Conservation (phyloP, 2,329 filamentous ascomycete genomes). For the Botrytis hyacinthi region DNA sequence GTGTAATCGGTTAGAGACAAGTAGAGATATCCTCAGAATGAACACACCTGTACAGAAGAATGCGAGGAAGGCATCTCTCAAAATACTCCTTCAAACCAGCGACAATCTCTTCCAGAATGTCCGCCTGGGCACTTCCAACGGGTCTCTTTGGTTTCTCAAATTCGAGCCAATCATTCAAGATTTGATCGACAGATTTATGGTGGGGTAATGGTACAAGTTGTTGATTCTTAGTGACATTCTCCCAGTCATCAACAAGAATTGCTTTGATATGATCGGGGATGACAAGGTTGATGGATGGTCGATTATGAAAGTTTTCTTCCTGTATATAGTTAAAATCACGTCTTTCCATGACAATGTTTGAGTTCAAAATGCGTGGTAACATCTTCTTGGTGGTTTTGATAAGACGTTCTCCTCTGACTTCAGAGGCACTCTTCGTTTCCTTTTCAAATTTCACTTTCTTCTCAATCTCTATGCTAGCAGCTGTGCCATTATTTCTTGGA, state of each 20-base stretch:
- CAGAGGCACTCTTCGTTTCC: background rate
- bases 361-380: constrained; percentile 4
- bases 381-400: constrained; percentile 16
- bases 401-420: constrained; percentile 15
- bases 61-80: constrained; percentile 81
- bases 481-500: background rate
- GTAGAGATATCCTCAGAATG: background rate
- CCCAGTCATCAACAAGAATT: constrained; percentile 95
- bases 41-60: constrained; percentile 74
- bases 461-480: background rate
- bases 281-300: constrained; percentile 80
- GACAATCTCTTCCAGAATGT: constrained; percentile 87
- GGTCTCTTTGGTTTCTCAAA: constrained; percentile 66
- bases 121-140: constrained; percentile 66
- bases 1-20: background rate
- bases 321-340: constrained; percentile 42
- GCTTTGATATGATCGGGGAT: constrained; percentile 90
- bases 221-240: constrained; percentile 94
- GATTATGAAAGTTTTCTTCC: constrained; percentile 84
- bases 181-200: constrained; percentile 67
- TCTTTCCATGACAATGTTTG: background rate
- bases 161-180: constrained; percentile 77
- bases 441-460: background rate
- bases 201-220: constrained; percentile 85
- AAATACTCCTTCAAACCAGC: constrained; percentile 90